Base-by-base conservation (phyloP, 202 grass and related monocot genomes). In the Digitaria exilis region DNA sequence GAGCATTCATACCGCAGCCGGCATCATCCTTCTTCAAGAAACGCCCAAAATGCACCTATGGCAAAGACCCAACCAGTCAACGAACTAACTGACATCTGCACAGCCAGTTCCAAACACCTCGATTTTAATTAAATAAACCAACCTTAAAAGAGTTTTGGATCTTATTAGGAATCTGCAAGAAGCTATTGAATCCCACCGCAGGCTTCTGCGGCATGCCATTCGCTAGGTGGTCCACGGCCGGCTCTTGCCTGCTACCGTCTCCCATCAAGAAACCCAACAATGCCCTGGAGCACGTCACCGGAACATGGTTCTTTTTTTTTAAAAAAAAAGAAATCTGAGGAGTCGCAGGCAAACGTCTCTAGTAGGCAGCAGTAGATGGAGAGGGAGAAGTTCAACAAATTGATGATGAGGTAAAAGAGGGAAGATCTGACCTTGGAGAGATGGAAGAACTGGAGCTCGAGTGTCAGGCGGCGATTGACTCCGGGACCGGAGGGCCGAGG, bases 111-210 rank as follows among this genome's bases (percentile, higher is more conserved):
- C 9, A 7, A 24, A 9, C 28, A 26, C 2, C 3, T 17, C 10
- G 45, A 22, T 45, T 44, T 55, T 55, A 55, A 21, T 8, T 21
- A 21, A 52, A 22, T 1, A 50, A 43, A 76, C 76, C 65, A 22
- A 91, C 92, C 89, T 95, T 91, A 5, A 98, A 39, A 63, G 80
- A 93, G 48, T 83, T 92, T 45, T 95, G 89, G 87, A 98, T 88
- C 82, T 71, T 93, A 50, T 82, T 75, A 15, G 91, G 89, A 41
- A 98, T 90, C 73, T 94, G 89, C 81, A 88, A 55, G 68, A 98
- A 49, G 76, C 81, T 90, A 68, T 70, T 64, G 50, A 93, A 80
- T 51, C 80, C 88, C 60, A 68, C 2, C 73, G 29, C 60, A 51
- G 88, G 79, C 30, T 67, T 89, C 42, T 54, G 71, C 24, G 46